Evolutionary conservation across 2,329 filamentous ascomycete species (phyloP), one percentile per base, ranked within the genome.

Genomic region (Cladobotryum mycophilum): DNA sequence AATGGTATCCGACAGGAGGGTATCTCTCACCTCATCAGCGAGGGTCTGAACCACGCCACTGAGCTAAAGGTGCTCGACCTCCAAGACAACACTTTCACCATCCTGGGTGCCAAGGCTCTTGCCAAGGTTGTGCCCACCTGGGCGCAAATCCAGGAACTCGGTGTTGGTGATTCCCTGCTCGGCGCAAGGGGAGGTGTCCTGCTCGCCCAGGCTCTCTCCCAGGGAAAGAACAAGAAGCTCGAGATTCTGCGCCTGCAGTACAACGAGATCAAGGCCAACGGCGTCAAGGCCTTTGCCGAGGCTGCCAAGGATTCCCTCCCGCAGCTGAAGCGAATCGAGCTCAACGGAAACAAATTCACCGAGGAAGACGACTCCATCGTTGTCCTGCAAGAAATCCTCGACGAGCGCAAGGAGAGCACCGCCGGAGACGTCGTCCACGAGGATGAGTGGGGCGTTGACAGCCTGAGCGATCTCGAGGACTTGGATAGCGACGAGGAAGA

Each of bases 1-100:
- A 97, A 99, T 67, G 93, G 93, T 47, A 99, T 99, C 60, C 82
- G 93, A 41, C 89, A 92, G 65, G 90, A 97, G 69, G 93, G 93
- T 54, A 93, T 97, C 63, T 84, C 84, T 44, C 80, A 86, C 58
- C 76, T 99, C 51, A 74, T 99, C 56, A 84, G 81, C 54, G 77
- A 91, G 48, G 93, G 93, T 55, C 76, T 99, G 48, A 81, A 78
- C 56, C 78, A 88, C 61, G 82, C 89, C 46, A 76, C 74, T 33
- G 73, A 76, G 41, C 78, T 99, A 49, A 76, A 85, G 65, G 80
- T 90, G 13, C 73, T 99, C 48, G 93, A 99, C 72, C 75, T 99
- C 55, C 92, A 99, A 69, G 93, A 99, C 72, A 99, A 99, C 72
- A 97, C 93, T 0, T 97, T 97, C 67, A 97, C 92, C 9, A 69